These are phyloP conservation scores for Neurospora intermedia DNA, from an alignment of 495 filamentous ascomycete genomes.

Conservation along the genomic window DNA sequence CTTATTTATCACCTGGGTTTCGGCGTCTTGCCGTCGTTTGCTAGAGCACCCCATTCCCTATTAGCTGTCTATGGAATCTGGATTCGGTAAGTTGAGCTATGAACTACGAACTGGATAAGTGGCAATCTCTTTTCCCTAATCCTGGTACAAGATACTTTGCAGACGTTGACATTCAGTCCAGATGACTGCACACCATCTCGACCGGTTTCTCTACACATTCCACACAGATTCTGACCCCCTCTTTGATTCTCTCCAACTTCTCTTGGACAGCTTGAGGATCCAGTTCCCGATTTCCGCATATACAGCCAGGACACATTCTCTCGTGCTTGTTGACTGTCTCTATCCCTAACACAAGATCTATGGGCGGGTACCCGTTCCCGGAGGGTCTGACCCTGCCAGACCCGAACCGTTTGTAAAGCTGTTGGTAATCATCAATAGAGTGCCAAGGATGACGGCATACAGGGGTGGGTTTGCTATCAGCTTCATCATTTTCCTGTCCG, in stretches of 20 bases:
- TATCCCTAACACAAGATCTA: not conserved
- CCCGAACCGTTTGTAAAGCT: not conserved
- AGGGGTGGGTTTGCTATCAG: not conserved
- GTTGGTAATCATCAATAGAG: not conserved
- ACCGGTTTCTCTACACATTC: not conserved
- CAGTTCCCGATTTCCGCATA: not conserved
- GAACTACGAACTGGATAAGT: not conserved
- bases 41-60: not conserved
- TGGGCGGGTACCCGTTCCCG: not conserved
- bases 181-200: not conserved
- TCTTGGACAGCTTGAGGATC: not conserved
- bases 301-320: not conserved
- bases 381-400: not conserved
- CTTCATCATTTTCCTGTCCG: not conserved
- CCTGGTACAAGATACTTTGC: not conserved
- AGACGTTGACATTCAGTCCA: not conserved
- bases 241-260: not conserved
- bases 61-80: not conserved
- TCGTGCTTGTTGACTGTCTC: not conserved
- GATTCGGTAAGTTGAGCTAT: not conserved
- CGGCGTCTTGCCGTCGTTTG: not conserved
- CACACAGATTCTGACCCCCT: not conserved
- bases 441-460: not conserved
- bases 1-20: not conserved
- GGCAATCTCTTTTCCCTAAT: not conserved